phyloP scores from a whole-genome alignment of 2,329 filamentous ascomycete species.

The Xylariales sp. region DNA sequence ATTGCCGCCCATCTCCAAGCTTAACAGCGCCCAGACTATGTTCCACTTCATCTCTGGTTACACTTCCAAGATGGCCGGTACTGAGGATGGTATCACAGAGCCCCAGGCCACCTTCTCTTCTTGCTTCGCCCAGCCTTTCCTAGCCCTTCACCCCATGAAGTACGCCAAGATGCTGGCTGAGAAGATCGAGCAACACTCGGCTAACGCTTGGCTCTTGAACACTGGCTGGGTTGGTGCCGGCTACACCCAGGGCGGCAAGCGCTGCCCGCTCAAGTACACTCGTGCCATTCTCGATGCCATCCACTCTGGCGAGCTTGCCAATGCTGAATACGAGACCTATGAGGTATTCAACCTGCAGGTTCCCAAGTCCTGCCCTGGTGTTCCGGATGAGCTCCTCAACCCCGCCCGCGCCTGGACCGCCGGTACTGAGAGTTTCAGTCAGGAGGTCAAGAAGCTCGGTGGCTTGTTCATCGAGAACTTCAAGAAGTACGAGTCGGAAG shows the following conservation, averaged over 20 bases:
- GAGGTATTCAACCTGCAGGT: constrained; percentile 95
- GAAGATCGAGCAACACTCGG: constrained; percentile 93
- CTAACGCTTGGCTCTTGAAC: constrained; percentile 92
- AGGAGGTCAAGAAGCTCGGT: constrained; percentile 87
- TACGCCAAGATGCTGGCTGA: constrained; percentile 98
- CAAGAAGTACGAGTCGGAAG: constrained; percentile 86
- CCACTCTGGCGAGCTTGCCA: constrained; percentile 92
- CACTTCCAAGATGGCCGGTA: constrained; percentile 99
- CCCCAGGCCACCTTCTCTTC: constrained; percentile 98
- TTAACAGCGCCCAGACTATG: constrained; percentile 93
- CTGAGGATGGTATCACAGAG: constrained; percentile 94
- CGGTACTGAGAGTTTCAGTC: constrained; percentile 74
- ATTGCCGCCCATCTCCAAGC: constrained; percentile 95
- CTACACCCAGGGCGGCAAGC: constrained; percentile 87
- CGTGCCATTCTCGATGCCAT: constrained; percentile 97
- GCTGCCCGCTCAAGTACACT: constrained; percentile 97
- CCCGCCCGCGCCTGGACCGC: constrained; percentile 89
- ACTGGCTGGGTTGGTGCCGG: constrained; percentile 74
- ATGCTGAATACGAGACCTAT: constrained; percentile 91
- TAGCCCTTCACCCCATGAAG: constrained; percentile 97
- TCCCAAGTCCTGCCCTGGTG: constrained; percentile 85
- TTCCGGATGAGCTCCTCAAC: constrained; percentile 91
- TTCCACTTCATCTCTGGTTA: constrained; percentile 99
- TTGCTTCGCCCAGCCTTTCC: constrained; percentile 98
- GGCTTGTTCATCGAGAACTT: constrained; percentile 95